Conservation (phyloP, 2,329 filamentous ascomycete species). For the Fusarium graminum region DNA sequence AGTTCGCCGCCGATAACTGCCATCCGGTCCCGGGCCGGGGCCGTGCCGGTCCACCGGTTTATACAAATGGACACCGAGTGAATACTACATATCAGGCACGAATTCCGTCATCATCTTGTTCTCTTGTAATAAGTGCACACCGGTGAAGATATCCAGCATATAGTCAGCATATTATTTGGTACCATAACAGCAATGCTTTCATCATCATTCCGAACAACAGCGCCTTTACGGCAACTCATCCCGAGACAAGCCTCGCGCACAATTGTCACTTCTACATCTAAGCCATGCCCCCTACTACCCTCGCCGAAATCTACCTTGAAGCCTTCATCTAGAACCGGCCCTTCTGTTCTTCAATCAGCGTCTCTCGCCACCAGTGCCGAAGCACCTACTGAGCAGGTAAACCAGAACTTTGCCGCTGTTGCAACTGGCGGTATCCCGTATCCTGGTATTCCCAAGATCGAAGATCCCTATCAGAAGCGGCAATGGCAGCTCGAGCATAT, state of each 20-base stretch:
- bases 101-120: neutral
- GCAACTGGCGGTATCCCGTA: constrained; percentile 53
- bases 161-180: neutral
- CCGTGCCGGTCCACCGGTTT: constrained; percentile 1
- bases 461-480: constrained; percentile 58
- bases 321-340: neutral
- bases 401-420: constrained; percentile 47
- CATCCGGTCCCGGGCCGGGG: constrained; percentile 19
- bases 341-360: constrained; percentile 2
- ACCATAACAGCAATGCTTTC: constrained; percentile 32
- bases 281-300: constrained; percentile 5
- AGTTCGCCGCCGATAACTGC: constrained; percentile 20
- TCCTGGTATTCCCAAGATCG: constrained; percentile 68
- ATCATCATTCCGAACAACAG: constrained; percentile 15
- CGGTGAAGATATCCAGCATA: neutral
- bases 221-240: constrained; percentile 28
- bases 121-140: neutral
- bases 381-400: constrained; percentile 25
- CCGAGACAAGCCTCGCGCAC: constrained; percentile 26
- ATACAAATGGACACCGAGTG: constrained; percentile 11
- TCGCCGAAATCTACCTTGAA: constrained; percentile 12
- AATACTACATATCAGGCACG: neutral
- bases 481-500: constrained; percentile 58
- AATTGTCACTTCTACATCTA: constrained; percentile 24
- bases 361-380: constrained; percentile 44